Evolutionary conservation across 345 rosid genomes (phyloP).

Genomic region (Viola odorata): DNA sequence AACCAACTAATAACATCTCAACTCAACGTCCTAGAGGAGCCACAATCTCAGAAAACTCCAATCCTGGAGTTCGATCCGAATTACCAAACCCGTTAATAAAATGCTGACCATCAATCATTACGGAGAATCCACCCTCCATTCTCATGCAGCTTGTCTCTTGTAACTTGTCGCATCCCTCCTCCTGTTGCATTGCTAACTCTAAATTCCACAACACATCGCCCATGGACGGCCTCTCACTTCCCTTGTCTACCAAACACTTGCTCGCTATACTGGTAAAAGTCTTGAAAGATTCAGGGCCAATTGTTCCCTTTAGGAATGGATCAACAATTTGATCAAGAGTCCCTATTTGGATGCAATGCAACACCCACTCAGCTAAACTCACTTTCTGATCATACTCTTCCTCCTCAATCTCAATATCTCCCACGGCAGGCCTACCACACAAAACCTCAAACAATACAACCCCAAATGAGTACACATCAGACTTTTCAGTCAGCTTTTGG

Average conservation of each 20-base stretch:
- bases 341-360: constrained; percentile 18
- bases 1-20: too few species aligned
- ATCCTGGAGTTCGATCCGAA: too few species aligned
- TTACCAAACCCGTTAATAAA: too few species aligned
- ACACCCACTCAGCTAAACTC: constrained; percentile 27
- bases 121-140: too few species aligned
- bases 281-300: constrained; percentile 16
- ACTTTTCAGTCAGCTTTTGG: constrained; percentile 6
- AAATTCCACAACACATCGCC: constrained; percentile 7
- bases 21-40: too few species aligned
- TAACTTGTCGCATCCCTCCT: too few species aligned
- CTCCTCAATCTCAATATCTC: constrained; percentile 2
- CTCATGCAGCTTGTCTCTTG: too few species aligned
- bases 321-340: constrained; percentile 19
- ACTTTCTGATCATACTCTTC: too few species aligned
- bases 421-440: constrained; percentile 23
- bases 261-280: constrained; percentile 7
- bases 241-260: constrained; percentile 12
- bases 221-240: constrained; percentile 13
- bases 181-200: constrained; percentile 4
- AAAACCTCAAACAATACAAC: constrained; percentile 31
- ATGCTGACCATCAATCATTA: too few species aligned
- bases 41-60: too few species aligned
- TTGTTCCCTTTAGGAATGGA: constrained; percentile 23
- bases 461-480: constrained; percentile 27